Conservation (phyloP, 2,329 filamentous ascomycete species). For the Fusarium sp. region DNA sequence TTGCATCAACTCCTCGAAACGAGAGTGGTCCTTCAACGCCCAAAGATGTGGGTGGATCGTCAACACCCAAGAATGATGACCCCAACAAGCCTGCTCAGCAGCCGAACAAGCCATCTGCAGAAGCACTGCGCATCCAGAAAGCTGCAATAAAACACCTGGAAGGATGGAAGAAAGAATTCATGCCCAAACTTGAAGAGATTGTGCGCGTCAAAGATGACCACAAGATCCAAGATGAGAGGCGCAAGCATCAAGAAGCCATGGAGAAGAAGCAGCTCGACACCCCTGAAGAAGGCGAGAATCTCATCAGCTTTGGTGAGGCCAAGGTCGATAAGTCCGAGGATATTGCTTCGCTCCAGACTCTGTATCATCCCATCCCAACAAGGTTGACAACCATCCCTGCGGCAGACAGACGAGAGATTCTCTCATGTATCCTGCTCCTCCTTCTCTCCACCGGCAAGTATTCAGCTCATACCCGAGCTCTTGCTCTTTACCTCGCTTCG, state of each 20-base stretch:
- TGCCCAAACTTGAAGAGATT: conserved; percentile 76
- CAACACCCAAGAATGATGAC: conserved; percentile 18
- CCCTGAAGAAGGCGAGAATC: conserved; percentile 50
- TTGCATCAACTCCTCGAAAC: conserved; percentile 35
- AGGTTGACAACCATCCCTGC: conserved; percentile 65
- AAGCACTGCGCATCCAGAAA: conserved; percentile 50
- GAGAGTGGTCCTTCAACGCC: conserved; percentile 19
- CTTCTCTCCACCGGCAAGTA: conserved; percentile 78
- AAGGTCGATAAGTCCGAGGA: conserved; percentile 50
- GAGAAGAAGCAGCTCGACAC: conserved; percentile 49
- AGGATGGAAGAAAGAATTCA: conserved; percentile 77
- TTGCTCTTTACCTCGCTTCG: conserved; percentile 74
- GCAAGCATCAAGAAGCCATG: conserved; percentile 55
- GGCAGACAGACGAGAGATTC: conserved; percentile 67
- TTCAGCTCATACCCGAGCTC: conserved; percentile 74
- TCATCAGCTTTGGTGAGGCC: conserved; percentile 53
- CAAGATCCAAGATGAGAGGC: conserved; percentile 58
- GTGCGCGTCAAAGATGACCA: conserved; percentile 60
- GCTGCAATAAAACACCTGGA: conserved; percentile 75
- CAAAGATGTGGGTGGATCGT: conserved; percentile 11
- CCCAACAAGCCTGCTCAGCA: conserved; percentile 24
- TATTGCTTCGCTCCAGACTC: conserved; percentile 56
- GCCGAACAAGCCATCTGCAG: conserved; percentile 31
- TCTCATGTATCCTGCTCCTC: conserved; percentile 76
- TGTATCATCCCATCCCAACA: conserved; percentile 64